A percentile compares a stretch with the other conserved stretches of the same genome.
Conservation (phyloP, 176 grass and related monocot genomes). For the Carex myosuroides region DNA sequence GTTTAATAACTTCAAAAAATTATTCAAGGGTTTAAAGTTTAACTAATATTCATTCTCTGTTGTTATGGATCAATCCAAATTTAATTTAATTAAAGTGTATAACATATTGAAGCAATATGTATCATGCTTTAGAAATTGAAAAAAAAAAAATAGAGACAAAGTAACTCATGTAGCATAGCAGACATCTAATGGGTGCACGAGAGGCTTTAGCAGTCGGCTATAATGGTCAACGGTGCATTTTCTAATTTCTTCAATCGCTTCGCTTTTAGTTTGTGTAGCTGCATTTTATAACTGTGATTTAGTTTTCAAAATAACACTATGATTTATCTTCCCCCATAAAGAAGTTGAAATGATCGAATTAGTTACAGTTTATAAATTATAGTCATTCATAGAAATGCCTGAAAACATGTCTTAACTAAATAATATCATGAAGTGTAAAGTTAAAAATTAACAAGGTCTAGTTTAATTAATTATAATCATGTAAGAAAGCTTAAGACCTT, state of each 20-base stretch:
- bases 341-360: neutral
- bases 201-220: neutral
- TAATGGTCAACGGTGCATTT: neutral
- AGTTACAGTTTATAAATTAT: neutral
- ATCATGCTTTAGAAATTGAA: neutral
- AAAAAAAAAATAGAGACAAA: neutral
- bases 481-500: neutral
- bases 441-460: neutral
- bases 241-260: neutral
- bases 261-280: neutral
- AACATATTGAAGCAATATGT: neutral
- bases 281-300: neutral
- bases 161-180: neutral
- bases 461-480: neutral
- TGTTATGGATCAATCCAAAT: neutral
- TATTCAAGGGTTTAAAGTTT: neutral
- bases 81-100: neutral
- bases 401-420: neutral
- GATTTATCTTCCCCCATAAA: neutral
- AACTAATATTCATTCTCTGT: neutral
- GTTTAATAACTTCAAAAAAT: neutral
- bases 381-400: neutral
- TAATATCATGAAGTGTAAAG: neutral
- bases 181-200: neutral
- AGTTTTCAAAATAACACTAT: neutral